Base-by-base conservation (phyloP, 2,329 filamentous ascomycete species). In the Hymenotorrendiella dingleyae region DNA sequence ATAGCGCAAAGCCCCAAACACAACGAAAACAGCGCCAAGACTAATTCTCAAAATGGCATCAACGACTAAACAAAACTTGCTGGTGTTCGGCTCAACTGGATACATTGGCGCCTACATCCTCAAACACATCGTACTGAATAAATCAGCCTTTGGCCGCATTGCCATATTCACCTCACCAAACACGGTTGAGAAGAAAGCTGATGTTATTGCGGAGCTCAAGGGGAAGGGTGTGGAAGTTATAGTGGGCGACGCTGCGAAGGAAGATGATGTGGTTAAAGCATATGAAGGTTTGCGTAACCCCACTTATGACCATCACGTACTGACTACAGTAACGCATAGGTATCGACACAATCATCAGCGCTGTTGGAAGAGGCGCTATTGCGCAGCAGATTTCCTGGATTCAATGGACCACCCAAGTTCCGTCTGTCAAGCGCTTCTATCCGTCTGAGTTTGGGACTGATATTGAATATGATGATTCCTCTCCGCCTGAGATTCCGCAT, bases 261-360 rank as follows among this genome's bases (percentile, higher is more conserved):
- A 72, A 19, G 56, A 64, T 9, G 74, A 78, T 40, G 65, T 84
- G 2, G 60, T 64, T 14, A 66, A 67, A n/a, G 79, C 80, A 2
- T 84, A 77, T 50, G 54, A 70, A 50, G 53, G 54, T 56, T 6
- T 11, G 19, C 28, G n/a, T n/a, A n/a, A n/a, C n/a, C n/a, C n/a
- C n/a, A n/a, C n/a, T n/a, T n/a, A n/a, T n/a, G n/a, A n/a, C n/a
- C n/a, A n/a, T n/a, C n/a, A n/a, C n/a, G n/a, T n/a, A n/a, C n/a
- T n/a, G n/a, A n/a, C n/a, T 29, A n/a, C n/a, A 12, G 6, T 9
- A 20, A 4, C 14, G n/a, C 16, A 2, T 36, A 57, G 71, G 65
- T 36, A 73, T 81, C 52, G 79, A 86, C 58, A 85, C 81, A 0
- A 68, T 86, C 30, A 64, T 86, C 36, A 82, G 75, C 16, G 76